phyloP scores from a whole-genome alignment of 192 early-diverging fungal genomes.

The Entomortierella chlamydospora region DNA sequence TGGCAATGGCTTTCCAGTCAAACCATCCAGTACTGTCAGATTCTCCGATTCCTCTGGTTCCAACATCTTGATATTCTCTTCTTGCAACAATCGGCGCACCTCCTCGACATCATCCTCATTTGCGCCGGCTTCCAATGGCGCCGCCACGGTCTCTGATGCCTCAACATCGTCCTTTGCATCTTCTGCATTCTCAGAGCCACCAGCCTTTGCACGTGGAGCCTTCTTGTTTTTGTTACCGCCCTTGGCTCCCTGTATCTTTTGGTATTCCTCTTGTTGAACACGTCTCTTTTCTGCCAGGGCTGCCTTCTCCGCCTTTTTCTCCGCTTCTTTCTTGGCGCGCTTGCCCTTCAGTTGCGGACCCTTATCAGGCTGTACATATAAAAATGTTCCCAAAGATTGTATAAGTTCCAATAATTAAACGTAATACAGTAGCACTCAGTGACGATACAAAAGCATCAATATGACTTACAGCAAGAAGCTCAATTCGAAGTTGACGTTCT shows the following conservation, averaged over 20 bases:
- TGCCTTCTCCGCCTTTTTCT: constrained; percentile 56
- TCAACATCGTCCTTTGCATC: neutral
- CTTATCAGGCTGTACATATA: constrained; percentile 64
- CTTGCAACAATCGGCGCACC: constrained; percentile 65
- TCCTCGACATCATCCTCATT: constrained; percentile 56
- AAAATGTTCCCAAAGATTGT: too few species aligned
- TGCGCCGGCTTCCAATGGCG: constrained; percentile 7
- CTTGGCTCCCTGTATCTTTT: constrained; percentile 24
- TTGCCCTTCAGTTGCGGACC: constrained; percentile 82
- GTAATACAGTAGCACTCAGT: too few species aligned
- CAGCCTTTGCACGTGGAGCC: neutral
- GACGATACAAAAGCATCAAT: too few species aligned
- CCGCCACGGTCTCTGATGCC: constrained; percentile 2
- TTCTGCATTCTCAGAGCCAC: neutral
- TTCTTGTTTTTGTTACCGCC: constrained; percentile 37
- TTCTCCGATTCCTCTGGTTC: constrained; percentile 67
- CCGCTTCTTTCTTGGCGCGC: constrained; percentile 71
- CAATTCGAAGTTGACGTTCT: constrained; percentile 84
- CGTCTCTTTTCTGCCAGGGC: constrained; percentile 50
- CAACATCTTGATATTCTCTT: constrained; percentile 67
- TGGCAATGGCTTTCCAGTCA: constrained; percentile 83
- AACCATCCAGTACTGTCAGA: constrained; percentile 77
- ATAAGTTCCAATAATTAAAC: too few species aligned
- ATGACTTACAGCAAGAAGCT: constrained; percentile 75
- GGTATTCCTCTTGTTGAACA: constrained; percentile 26